Evolutionary conservation across 2,329 filamentous ascomycete species (phyloP), one percentile per base, ranked within the genome.

Genomic region (Lanzia echinophila): DNA sequence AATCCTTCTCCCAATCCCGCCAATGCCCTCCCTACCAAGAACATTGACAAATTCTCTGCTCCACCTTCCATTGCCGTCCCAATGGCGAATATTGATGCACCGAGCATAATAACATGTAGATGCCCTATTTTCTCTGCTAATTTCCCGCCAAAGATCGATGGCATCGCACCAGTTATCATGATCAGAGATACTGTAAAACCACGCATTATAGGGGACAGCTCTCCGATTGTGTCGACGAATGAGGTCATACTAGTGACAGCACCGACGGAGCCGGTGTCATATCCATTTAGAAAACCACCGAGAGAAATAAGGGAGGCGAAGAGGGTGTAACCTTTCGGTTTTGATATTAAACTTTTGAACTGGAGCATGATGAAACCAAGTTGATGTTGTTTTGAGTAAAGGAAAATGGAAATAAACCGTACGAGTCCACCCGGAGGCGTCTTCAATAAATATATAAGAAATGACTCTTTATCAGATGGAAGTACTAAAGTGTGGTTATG

Each of bases 181-280:
- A 84, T 78, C 2, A 74, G 71, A 0, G 80, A 82, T 2, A 84
- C 78, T 1, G 77, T 75, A n/a, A 83, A 69, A 0, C 81, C 81
- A 47, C 76, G 75, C 6, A 81, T 63, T 0, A 71, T 72, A 0
- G 79, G 69, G 0, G 76, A 76, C 32, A 79, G 68, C 11, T 63
- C 60, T 1, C 77, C 78, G 44, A 82, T 74, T 19, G 66, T 63
- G 7, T 63, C 52, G 15, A 65, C 62, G 62, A 74, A 79, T 24
- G 63, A 61, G 1, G 67, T 62, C 76, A 79, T 79, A 1, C 70
- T 69, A 1, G 75, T 78, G 1, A 78, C 69, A 10, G 76, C 72
- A 0, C 76, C 75, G 34, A 78, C 75, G 19, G 70, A 71, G 4
- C 74, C 73, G 1, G 75, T 78, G 47, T 77, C 75, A n/a, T 55